Conservation (phyloP, 2,329 filamentous ascomycete genomes). For the Amesomyces nigricolor region DNA sequence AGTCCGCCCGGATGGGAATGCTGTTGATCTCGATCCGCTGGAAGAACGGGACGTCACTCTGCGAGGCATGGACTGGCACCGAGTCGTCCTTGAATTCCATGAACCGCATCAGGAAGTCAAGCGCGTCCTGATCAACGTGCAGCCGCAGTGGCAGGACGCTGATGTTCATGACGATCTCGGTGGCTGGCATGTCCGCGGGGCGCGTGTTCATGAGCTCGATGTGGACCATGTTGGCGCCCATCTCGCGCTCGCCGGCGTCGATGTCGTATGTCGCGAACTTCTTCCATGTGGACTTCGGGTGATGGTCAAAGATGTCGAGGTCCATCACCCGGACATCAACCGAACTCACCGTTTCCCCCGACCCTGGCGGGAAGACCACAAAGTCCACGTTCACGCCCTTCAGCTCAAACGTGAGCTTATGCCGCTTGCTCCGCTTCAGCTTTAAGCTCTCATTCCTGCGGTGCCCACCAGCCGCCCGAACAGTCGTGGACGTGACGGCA, state of each 20-base stretch:
- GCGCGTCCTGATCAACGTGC: constrained; percentile 93
- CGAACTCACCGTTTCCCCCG: constrained; percentile 79
- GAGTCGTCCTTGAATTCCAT: constrained; percentile 93
- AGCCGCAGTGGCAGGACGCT: constrained; percentile 78
- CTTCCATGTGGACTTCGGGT: constrained; percentile 94
- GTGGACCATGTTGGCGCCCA: constrained; percentile 83
- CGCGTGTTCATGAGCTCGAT: constrained; percentile 83
- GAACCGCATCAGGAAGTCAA: constrained; percentile 95
- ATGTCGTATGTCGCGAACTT: constrained; percentile 95
- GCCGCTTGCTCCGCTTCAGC: constrained; percentile 76
- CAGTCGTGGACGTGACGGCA: constrained; percentile 56
- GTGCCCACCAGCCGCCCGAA: constrained; percentile 40
- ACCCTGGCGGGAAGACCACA: constrained; percentile 68
- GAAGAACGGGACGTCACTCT: constrained; percentile 75
- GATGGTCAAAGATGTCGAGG: constrained; percentile 87
- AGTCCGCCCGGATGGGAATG: constrained; percentile 79
- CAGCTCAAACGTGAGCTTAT: constrained; percentile 94
- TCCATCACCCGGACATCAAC: constrained; percentile 77
- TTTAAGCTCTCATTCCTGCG: constrained; percentile 54
- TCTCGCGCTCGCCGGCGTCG: constrained; percentile 79
- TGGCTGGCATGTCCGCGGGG: constrained; percentile 77
- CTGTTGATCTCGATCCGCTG: constrained; percentile 84
- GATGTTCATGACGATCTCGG: constrained; percentile 78
- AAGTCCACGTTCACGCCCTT: constrained; percentile 78
- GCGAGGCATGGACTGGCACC: constrained; percentile 47